Evolutionary conservation across 2,329 filamentous ascomycete genomes (phyloP), one percentile per base, ranked within the genome.

Genomic region (Simplicillium aogashimaense): DNA sequence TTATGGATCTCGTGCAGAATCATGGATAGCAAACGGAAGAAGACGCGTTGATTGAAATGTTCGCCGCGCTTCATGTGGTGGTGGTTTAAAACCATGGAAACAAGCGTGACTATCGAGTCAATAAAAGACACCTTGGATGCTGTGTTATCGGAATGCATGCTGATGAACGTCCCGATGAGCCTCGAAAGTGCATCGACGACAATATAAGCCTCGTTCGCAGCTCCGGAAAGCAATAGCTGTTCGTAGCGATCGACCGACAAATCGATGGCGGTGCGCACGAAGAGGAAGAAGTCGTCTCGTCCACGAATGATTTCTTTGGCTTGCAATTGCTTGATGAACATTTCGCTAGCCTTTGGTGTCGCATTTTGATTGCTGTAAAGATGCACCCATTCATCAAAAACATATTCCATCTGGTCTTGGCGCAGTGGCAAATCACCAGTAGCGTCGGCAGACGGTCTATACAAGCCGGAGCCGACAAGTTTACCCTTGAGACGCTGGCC

Each of bases 321-420:
- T 51, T 90, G 83, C 54, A 97, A 68, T 59, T 97, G 90, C 51
- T 83, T 79, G 35, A 95, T 76, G 60, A 97, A 97, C 2, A 85
- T 76, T 6, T 74, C 66, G 40, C 80, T 70, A 1, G 81, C 76
- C 53, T 83, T 84, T 45, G 87, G 83, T 4, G 82, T 80, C 4
- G 82, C 78, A 49, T 81, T 78, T n/a, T 79, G 74, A 51, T 87
- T 86, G 59, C 83, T 83, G 64, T 74, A 83, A 7, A 95, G 74
- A 44, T 83, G 80, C 20, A 90, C 76, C 92, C 92, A 98, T 64
- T 98, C 92, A 34, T 90, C 88, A 53, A 98, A 95, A 15, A 95
- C 74, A 56, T 98, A 97, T 51, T 94, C 87, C 63, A 94, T 78
- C 58, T 95, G 87, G 45, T 94, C 86, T 46, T 81, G 78, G 49